Evolutionary conservation across 345 rosid species (phyloP), one percentile per base, ranked within the genome.

Genomic region (Arabidopsis arenosa): DNA sequence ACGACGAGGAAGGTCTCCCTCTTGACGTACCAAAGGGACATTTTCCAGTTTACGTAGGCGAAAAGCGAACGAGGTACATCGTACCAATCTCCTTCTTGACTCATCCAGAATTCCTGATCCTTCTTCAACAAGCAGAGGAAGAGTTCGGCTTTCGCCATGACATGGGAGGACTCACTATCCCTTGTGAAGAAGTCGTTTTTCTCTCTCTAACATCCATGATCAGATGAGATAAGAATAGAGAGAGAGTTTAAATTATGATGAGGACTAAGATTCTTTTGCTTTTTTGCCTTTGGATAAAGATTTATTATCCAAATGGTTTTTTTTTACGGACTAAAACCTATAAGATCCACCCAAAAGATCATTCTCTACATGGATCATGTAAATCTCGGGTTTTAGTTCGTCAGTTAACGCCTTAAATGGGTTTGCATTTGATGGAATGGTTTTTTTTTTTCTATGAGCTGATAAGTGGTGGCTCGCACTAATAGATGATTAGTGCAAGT

Each of bases 1-100:
- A 68, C 11, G 85, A 87, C 33, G 84, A 80, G 30, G 83, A 79
- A 36, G 86, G 84, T 6, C 87, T 88, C 51, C 93, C 94, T 6
- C 75, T 89, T 26, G 97, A 95, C 63, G 99, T 95, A 37, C 99
- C 99, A 5, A 95, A 89, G 75, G 99, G 99, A 5, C 97, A 95
- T 78, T 95, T 95, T 48, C 90, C 91, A 2, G 96, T 92, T 54
- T 95, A 95, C 43, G 97, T 95, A 36, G 97, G 99, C 1, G 84
- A 88, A 75, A 87, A 86, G 76, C 79, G 97, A 57, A 85, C 83
- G 11, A 84, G 99, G 76, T 83, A 88, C 85, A 88, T 95, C 70
- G 89, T 95, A 35, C 97, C 99, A 0, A 89, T 95, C 80, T 82
- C 99, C 2, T 85, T 90, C 84, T 78, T 95, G 80, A 79, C 80